Evolutionary conservation across 225 moss, liverwort and hornwort species (phyloP).

Genomic region (Anthoceros angustus): DNA sequence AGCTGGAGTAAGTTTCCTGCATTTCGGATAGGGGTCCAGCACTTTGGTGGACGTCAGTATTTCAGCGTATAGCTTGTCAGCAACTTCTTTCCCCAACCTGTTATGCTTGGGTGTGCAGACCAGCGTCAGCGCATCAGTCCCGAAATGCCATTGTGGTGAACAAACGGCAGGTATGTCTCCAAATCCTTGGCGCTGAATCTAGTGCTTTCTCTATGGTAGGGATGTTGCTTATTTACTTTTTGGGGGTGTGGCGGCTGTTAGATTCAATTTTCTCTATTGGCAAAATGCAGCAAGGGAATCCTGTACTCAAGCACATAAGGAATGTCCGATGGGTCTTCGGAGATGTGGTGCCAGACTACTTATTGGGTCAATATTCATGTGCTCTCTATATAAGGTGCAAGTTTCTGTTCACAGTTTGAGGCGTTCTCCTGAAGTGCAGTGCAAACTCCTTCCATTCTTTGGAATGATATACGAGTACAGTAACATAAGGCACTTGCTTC

Average conservation of each 20-base stretch:
- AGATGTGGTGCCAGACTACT: slow-evolving; percentile 85
- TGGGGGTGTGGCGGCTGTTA: background rate
- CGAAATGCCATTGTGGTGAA: slow-evolving; percentile 83
- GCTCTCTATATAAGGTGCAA: slow-evolving; percentile 83
- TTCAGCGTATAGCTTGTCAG: no score
- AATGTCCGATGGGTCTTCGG: slow-evolving; percentile 83
- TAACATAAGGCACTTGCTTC: slow-evolving; percentile 8
- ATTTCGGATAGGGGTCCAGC: background rate
- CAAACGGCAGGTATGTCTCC: slow-evolving; percentile 56
- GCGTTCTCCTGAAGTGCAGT: background rate
- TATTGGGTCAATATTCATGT: slow-evolving; percentile 78
- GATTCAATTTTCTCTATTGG: slow-evolving; percentile 6
- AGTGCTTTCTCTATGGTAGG: background rate
- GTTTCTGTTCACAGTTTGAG: slow-evolving; percentile 1
- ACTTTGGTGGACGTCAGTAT: background rate
- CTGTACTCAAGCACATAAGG: slow-evolving; percentile 74
- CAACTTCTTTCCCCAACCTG: background rate
- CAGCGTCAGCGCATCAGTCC: slow-evolving; percentile 1
- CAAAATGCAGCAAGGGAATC: slow-evolving; percentile 72
- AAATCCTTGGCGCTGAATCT: background rate
- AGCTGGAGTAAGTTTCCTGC: background rate
- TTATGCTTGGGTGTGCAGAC: background rate
- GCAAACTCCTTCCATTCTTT: background rate
- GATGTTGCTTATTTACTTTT: background rate
- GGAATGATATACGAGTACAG: background rate